These are phyloP conservation scores for Lunasporangiospora selenospora DNA, from an alignment of 192 early-diverging fungal genomes.

Conservation along the genomic window DNA sequence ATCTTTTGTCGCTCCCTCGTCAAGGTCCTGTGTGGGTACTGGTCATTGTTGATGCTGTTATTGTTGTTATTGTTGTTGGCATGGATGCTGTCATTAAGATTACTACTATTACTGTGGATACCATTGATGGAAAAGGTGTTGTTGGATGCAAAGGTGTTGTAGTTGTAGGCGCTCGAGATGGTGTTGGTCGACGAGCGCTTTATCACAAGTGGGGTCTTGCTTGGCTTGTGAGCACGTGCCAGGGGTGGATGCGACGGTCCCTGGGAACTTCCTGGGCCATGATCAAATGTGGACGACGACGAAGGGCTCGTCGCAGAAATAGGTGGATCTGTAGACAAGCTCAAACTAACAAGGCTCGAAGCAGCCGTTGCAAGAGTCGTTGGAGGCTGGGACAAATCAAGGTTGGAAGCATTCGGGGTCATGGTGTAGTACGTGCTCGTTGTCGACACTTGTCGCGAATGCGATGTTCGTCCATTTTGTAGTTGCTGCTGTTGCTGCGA, in stretches of 20 bases:
- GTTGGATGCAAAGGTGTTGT: too few species aligned
- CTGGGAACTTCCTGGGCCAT: too few species aligned
- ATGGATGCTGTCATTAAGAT: too few species aligned
- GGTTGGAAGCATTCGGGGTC: constrained; percentile 35
- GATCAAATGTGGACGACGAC: too few species aligned
- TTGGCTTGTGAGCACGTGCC: constrained; percentile 21
- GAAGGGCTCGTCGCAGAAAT: too few species aligned
- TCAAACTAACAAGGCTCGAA: too few species aligned
- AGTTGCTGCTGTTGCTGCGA: too few species aligned
- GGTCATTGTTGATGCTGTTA: constrained; percentile 2
- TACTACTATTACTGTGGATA: too few species aligned
- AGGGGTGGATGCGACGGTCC: too few species aligned
- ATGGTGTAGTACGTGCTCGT: constrained; percentile 24
- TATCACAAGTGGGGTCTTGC: constrained; percentile 30
- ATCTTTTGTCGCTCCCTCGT: constrained; percentile 66
- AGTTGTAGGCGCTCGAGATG: constrained; percentile 7
- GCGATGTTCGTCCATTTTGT: constrained; percentile 18
- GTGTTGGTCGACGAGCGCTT: constrained; percentile 26
- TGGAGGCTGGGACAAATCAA: constrained; percentile 30
- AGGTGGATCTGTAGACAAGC: too few species aligned
- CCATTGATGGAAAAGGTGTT: constrained; percentile 12
- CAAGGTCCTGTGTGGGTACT: constrained; percentile 19
- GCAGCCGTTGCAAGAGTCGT: too few species aligned
- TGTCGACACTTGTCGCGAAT: constrained; percentile 24
- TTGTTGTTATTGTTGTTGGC: constrained; percentile 10